Conservation (phyloP, 345 rosid genomes). For the Eucalyptus cladocalyx region DNA sequence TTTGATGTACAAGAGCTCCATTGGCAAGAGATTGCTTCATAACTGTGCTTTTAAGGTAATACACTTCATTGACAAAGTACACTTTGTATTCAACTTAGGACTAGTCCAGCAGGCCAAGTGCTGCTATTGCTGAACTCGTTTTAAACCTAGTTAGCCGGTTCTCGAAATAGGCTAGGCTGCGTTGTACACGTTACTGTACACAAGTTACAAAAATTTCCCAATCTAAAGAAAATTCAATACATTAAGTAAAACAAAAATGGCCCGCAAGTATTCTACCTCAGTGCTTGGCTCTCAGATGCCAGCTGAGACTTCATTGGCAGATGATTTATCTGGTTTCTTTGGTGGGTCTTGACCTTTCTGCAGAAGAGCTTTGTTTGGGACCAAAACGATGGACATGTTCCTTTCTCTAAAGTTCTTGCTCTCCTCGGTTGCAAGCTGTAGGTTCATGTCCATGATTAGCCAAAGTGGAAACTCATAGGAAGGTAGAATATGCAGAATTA, state of each 20-base stretch:
- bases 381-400: slow-evolving; percentile 64
- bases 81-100: not conserved
- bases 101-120: not conserved
- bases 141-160: not conserved
- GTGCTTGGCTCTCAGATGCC: slow-evolving; percentile 13
- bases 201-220: not conserved
- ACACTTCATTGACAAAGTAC: not conserved
- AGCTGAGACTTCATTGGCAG: slow-evolving; percentile 48
- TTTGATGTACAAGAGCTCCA: not conserved
- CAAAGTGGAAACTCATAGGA: not conserved
- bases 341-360: slow-evolving; percentile 67
- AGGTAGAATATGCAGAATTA: not conserved
- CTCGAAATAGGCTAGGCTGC: not conserved
- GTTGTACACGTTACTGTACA: not conserved
- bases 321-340: slow-evolving; percentile 45
- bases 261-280: not conserved
- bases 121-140: not conserved
- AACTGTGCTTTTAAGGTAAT: not conserved
- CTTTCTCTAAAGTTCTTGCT: slow-evolving; percentile 69
- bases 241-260: not conserved
- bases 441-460: not conserved
- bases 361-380: slow-evolving; percentile 63
- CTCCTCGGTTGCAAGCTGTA: slow-evolving; percentile 89
- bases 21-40: not conserved
- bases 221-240: not conserved